Conservation (phyloP, 139 green algal genomes). For the Mychonastes homosphaera region DNA sequence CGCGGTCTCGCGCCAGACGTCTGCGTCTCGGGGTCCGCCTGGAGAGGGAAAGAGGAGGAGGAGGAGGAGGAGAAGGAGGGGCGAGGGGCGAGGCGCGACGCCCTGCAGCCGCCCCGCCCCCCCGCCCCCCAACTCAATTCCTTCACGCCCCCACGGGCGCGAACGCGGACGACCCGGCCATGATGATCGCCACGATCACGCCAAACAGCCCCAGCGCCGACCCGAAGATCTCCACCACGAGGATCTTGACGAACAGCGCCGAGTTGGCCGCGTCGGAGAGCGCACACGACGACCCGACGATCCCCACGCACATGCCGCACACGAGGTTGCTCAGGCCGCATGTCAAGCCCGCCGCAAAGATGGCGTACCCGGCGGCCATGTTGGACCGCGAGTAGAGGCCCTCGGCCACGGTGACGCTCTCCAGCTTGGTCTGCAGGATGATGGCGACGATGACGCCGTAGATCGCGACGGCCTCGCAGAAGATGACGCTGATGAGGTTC, state of each 20-base stretch:
- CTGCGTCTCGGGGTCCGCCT: no score
- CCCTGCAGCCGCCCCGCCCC: no score
- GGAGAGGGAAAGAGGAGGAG: no score
- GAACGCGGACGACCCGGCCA: conserved; percentile 30
- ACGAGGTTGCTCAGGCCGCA: conserved; percentile 93
- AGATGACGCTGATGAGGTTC: conserved; percentile 99
- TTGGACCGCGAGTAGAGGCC: conserved; percentile 31
- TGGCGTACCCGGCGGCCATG: conserved; percentile 83
- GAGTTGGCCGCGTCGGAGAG: conserved; percentile 95
- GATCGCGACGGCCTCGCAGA: conserved; percentile 98
- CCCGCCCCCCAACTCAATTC: no score
- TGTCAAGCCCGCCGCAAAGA: conserved; percentile 84
- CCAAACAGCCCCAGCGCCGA: conserved; percentile 81
- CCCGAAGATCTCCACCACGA: conserved; percentile 99
- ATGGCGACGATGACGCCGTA: conserved; percentile 99
- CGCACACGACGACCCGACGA: conserved; percentile 89
- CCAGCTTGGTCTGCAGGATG: conserved; percentile 95
- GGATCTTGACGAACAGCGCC: conserved; percentile 99
- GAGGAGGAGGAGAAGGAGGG: no score
- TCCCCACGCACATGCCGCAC: conserved; percentile 96
- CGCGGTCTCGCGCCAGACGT: no score
- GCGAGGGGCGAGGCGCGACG: no score
- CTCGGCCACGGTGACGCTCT: conserved; percentile 31
- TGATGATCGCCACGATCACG: conserved; percentile 91
- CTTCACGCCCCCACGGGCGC: no score